Percentiles rank a stretch among this genome's conserved stretches.
phyloP scores from a whole-genome alignment of 2,329 filamentous ascomycete genomes.

The Cytospora piceae region DNA sequence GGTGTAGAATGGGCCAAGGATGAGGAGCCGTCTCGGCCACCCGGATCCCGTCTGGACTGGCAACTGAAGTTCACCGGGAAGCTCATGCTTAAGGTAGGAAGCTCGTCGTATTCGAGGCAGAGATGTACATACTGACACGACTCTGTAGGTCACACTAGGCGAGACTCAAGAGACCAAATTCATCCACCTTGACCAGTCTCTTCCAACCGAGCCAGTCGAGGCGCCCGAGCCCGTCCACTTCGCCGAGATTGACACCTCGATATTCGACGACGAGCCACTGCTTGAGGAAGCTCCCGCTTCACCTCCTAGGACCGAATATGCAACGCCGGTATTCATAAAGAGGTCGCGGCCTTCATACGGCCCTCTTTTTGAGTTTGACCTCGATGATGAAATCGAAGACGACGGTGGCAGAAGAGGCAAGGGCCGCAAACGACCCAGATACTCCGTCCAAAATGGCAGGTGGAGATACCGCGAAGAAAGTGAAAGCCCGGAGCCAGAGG shows the following conservation, averaged over 20 bases:
- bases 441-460: conserved; percentile 65
- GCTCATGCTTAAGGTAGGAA: conserved; percentile 51
- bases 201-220: conserved; percentile 27
- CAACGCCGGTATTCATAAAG: conserved; percentile 81
- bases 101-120: conserved; percentile 28
- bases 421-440: conserved; percentile 71
- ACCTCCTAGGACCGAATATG: conserved; percentile 57
- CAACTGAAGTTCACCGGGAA: conserved; percentile 59
- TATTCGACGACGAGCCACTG: conserved; percentile 30
- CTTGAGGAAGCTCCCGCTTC: conserved; percentile 30
- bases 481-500: conserved; percentile 66
- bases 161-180: conserved; percentile 52
- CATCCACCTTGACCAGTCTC: conserved; percentile 58
- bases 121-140: conserved; percentile 17
- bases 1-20: conserved; percentile 69
- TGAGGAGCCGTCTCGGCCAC: conserved; percentile 50
- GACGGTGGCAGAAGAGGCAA: conserved; percentile 63
- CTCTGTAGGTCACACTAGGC: conserved; percentile 47
- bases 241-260: conserved; percentile 25
- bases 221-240: conserved; percentile 16
- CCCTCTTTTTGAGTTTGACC: conserved; percentile 64
- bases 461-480: conserved; percentile 79
- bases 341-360: conserved; percentile 71
- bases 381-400: conserved; percentile 70
- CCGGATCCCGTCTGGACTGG: conserved; percentile 59